A percentile compares a stretch with the other conserved stretches of the same genome.
Evolutionary conservation across 225 moss, liverwort and hornwort genomes (phyloP).

Genomic region (Anthoceros angustus): DNA sequence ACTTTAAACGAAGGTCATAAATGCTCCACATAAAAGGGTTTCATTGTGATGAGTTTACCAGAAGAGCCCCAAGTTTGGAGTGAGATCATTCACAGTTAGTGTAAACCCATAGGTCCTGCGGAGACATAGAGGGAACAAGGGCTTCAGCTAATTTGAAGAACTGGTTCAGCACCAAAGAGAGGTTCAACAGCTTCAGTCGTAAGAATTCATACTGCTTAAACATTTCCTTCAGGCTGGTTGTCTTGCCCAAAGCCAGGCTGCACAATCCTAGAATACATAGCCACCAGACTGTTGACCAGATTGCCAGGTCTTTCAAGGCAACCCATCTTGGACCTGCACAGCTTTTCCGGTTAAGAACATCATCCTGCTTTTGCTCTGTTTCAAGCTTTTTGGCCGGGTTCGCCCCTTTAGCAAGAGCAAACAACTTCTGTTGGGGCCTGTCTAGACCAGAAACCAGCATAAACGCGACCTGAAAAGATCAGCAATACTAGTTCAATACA

Average conservation of each 20-base stretch:
- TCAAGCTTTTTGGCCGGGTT: neutral
- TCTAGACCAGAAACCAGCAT: constrained; percentile 54
- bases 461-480: constrained; percentile 39
- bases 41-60: constrained; percentile 37
- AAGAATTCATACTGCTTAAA: constrained; percentile 37
- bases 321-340: constrained; percentile 12
- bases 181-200: neutral
- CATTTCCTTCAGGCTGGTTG: constrained; percentile 51
- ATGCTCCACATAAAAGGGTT: neutral
- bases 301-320: constrained; percentile 25
- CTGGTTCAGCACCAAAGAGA: neutral
- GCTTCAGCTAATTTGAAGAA: neutral
- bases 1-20: neutral
- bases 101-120: constrained; percentile 37
- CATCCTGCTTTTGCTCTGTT: constrained; percentile 12
- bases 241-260: constrained; percentile 48
- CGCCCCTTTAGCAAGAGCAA: constrained; percentile 15
- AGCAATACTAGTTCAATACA: neutral
- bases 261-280: constrained; percentile 59
- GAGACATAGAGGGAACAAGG: neutral
- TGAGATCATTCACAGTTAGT: constrained; percentile 62
- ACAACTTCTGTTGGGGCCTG: constrained; percentile 63
- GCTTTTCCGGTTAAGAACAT: neutral
- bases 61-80: constrained; percentile 88
- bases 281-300: constrained; percentile 72